phyloP scores from a whole-genome alignment of 2,329 filamentous ascomycete species.

The Beauveria varroae region DNA sequence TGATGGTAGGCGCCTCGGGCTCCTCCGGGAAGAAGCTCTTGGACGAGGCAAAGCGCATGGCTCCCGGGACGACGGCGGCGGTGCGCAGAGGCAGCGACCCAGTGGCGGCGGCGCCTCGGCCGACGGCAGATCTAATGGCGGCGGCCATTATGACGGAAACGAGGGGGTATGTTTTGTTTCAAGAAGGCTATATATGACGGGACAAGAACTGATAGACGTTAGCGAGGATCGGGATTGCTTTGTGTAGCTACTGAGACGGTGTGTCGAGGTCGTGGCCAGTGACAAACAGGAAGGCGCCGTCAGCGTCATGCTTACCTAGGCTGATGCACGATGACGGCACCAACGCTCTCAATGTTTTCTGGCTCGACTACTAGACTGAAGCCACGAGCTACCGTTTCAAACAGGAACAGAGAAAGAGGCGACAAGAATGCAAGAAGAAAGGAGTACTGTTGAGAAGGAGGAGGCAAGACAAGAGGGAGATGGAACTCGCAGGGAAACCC shows the following conservation, averaged over 20 bases:
- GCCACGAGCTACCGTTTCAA: not conserved
- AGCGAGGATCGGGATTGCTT: not conserved
- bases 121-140: slow-evolving; percentile 9
- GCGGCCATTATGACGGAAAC: not conserved
- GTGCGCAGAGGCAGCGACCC: not conserved
- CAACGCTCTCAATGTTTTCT: not conserved
- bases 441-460: not conserved
- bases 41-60: slow-evolving; percentile 23
- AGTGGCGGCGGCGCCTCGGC: not conserved
- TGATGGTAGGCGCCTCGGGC: slow-evolving; percentile 44
- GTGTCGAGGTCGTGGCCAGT: not conserved
- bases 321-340: not conserved
- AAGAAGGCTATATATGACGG: not conserved
- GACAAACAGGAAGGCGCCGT: not conserved
- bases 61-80: slow-evolving; percentile 14
- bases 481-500: not conserved
- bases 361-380: not conserved
- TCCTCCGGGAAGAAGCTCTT: slow-evolving; percentile 39
- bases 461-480: not conserved
- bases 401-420: too few relatives aligned
- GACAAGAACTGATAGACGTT: not conserved
- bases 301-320: not conserved
- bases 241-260: not conserved
- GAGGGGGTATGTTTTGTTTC: not conserved
- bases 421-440: not conserved